These are phyloP conservation scores for Lentinula sp. DNA, from an alignment of 768 basidiomycete genomes.

Conservation along the genomic window DNA sequence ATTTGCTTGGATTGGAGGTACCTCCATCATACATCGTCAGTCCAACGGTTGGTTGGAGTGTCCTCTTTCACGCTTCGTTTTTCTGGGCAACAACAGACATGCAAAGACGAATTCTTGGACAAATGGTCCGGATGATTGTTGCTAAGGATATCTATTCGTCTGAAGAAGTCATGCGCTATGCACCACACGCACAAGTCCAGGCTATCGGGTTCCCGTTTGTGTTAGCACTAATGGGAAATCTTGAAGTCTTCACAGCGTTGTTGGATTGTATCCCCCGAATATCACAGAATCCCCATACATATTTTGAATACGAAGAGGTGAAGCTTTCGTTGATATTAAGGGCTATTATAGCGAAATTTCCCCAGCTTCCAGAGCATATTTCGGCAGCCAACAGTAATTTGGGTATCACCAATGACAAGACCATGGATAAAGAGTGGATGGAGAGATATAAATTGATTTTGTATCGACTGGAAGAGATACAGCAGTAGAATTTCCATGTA, in stretches of 20 bases:
- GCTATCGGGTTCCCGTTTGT: background rate
- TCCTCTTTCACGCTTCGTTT: background rate
- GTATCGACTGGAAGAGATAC: background rate
- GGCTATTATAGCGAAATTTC: background rate
- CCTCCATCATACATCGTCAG: constrained; percentile 2
- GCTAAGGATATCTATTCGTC: background rate
- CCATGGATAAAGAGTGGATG: background rate
- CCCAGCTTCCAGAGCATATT: background rate
- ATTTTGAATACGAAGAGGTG: background rate
- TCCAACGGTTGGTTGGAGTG: background rate
- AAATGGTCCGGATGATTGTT: background rate
- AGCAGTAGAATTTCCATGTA: background rate
- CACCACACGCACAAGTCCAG: background rate
- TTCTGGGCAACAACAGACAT: background rate
- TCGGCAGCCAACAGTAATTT: background rate
- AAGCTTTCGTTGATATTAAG: background rate
- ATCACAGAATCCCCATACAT: background rate
- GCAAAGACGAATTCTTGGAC: background rate
- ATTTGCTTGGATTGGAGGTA: background rate
- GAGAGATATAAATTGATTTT: background rate
- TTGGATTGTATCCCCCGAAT: background rate
- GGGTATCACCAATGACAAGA: background rate
- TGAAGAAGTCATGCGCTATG: background rate
- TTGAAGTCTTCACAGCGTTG: background rate
- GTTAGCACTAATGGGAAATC: background rate